Base-by-base conservation (phyloP, 2,329 filamentous ascomycete species). In the Bertia moriformis region DNA sequence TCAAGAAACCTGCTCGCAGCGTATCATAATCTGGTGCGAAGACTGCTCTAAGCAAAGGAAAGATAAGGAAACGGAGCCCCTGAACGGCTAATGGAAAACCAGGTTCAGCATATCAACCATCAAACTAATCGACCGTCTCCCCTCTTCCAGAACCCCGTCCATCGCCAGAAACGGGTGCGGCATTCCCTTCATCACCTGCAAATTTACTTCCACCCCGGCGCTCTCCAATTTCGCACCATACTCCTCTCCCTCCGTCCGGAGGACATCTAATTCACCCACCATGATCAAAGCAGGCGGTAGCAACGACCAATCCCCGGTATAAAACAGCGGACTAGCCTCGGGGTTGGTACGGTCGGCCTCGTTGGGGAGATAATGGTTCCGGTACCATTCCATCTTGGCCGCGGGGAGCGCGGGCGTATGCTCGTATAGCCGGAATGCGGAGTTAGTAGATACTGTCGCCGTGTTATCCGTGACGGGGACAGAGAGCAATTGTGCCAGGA, bases 401-500 rank as follows among this genome's bases (percentile, higher is more conserved):
- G 32, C 43, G 4, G 42, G 42, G 13, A 44, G 36, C 4, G 42
- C 40, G 13, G 42, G 32, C 5, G 42, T 40, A 19, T 40, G 27
- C 18, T 42, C 19, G 39, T 44, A 32, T 4, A 13, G 15, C 12
- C 29, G 37, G 19, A 39, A 44, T 15, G 42, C 20, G 3, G 15
- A 4, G 30, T 37, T 44, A 7, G 27, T 38, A 7, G 37, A 35
- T 3, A 37, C 18, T 4, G 18, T 39, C 3, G 42, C 42, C 12
- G 41, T 44, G 39, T 44, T 44, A 18, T 44, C 42, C 14, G 30
- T 44, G 14, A 44, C 42, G n/a, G 40, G 42, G 4, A 42, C 42
- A 44, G 66, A 66, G 37, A 76, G 65, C 14, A 76, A 53, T 49
- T 75, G 71, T 3, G 62, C 51, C 1, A 49, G 46, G 50, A 69